phyloP scores from a whole-genome alignment of 2,329 filamentous ascomycete genomes.

The Penicillium sp. region DNA sequence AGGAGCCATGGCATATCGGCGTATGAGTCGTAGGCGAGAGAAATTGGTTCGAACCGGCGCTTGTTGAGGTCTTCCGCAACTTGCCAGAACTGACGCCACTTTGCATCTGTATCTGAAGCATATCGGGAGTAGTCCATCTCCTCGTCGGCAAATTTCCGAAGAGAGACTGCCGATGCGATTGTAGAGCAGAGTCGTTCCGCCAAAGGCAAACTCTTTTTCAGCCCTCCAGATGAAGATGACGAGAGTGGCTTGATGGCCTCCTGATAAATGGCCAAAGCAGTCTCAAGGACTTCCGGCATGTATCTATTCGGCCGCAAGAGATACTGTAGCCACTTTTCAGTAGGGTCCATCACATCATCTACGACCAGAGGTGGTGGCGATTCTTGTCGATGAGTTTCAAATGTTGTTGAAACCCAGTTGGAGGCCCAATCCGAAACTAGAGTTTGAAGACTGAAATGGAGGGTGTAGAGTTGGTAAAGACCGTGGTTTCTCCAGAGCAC shows the following conservation, averaged over 20 bases:
- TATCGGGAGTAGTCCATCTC: constrained; percentile 69
- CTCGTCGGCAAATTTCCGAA: constrained; percentile 54
- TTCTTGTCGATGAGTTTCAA: constrained; percentile 49
- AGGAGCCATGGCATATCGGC: constrained; percentile 72
- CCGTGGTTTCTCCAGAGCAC: constrained; percentile 78
- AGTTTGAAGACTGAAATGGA: constrained; percentile 63
- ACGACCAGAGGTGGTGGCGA: constrained; percentile 51
- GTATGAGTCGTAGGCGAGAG: constrained; percentile 63
- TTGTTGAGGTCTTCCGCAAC: constrained; percentile 78
- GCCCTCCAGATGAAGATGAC: constrained; percentile 32
- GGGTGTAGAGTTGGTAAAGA: constrained; percentile 62
- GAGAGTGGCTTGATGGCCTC: constrained; percentile 46
- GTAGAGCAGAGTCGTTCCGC: constrained; percentile 68
- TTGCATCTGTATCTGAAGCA: constrained; percentile 62
- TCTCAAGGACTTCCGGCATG: constrained; percentile 68
- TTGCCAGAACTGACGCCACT: constrained; percentile 86
- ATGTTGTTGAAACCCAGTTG: constrained; percentile 61
- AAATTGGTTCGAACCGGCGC: constrained; percentile 70
- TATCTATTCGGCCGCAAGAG: constrained; percentile 79
- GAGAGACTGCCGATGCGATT: constrained; percentile 59
- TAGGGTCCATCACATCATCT: constrained; percentile 59
- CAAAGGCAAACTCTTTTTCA: constrained; percentile 48
- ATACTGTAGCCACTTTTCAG: constrained; percentile 77
- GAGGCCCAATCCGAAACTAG: constrained; percentile 54
- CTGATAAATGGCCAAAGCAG: constrained; percentile 72